A percentile compares a stretch with the other conserved stretches of the same genome.
These are phyloP conservation scores for Alternaria conjuncta DNA, from an alignment of 2,329 filamentous ascomycete species.

Conservation along the genomic window DNA sequence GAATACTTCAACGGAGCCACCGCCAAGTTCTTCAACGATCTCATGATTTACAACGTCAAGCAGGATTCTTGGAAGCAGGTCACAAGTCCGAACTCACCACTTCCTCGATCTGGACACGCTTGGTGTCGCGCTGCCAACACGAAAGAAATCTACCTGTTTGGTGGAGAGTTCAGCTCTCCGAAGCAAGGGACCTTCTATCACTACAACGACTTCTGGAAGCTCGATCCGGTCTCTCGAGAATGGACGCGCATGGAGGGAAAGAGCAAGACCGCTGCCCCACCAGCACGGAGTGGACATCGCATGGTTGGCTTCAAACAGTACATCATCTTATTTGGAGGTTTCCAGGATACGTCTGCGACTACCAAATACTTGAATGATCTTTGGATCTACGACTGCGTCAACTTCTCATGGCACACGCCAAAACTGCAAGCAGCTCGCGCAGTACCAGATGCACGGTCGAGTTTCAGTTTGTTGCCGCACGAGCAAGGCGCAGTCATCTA, in stretches of 20 bases:
- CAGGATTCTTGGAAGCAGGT: conserved; percentile 90
- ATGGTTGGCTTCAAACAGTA: conserved; percentile 99
- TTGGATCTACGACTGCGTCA: conserved; percentile 93
- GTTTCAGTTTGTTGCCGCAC: conserved; percentile 89
- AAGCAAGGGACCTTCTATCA: conserved; percentile 99
- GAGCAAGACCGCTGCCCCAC: conserved; percentile 79
- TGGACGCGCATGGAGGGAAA: conserved; percentile 88
- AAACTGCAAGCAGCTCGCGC: conserved; percentile 76
- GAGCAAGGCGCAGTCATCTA: conserved; percentile 89
- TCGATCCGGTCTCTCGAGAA: conserved; percentile 83
- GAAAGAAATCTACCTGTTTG: conserved; percentile 87
- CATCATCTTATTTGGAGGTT: conserved; percentile 93
- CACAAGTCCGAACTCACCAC: conserved; percentile 86
- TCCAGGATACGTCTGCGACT: conserved; percentile 94
- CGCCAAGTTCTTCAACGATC: conserved; percentile 73
- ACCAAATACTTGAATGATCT: conserved; percentile 93
- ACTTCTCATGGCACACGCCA: conserved; percentile 83
- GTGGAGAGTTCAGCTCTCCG: conserved; percentile 93
- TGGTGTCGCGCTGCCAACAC: conserved; percentile 91
- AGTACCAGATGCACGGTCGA: conserved; percentile 89
- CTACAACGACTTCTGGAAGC: conserved; percentile 97
- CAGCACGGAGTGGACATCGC: conserved; percentile 86
- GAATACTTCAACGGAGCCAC: conserved; percentile 94
- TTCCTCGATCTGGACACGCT: conserved; percentile 90
- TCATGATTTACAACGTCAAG: conserved; percentile 75